Base-by-base conservation (phyloP, 768 basidiomycete genomes). In the Hydnum rufescens region DNA sequence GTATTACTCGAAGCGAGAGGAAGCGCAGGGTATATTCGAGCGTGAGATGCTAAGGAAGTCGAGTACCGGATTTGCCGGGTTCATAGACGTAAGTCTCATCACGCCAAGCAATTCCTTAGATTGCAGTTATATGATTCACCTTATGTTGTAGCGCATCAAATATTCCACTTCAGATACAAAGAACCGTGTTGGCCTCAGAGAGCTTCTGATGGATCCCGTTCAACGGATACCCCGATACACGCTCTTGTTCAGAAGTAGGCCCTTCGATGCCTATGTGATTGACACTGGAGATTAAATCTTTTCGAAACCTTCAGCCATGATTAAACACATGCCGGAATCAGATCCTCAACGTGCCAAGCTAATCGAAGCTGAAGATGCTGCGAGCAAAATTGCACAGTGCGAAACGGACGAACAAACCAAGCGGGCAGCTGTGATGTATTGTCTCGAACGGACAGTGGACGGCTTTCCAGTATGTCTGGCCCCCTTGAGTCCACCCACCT, bases 181-280 rank as follows among this genome's bases (percentile, higher is more conserved):
- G 59, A 89, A 85, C 62, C 83, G 88, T 36, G 75, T 93, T 53
- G 89, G 86, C 42, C 70, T 96, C 52, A 75, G 90, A 26, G 90
- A 93, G 63, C 74, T 95, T 48, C 72, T 96, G 22, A 93, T 93
- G 80, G 92, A 97, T 58, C 92, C 92, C 16, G 87, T 95, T 3
- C 92, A 97, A 61, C 78, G 92, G 31, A 88, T 97, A 60, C 90
- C 92, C 3, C 73, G 93, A 57, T 96, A 96, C 65, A 92, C 88
- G 1, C 70, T 97, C 25, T 72, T 97, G 58, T 87, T 93, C 65
- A 81, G 86, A 54, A 64, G 70, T 70, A 51, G 36, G 57, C 48
- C 4, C 18, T 54, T 5, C 36, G 22, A 13, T 31, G 13, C 32
- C 32, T 16, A 18, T 32, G 32, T 50, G 6, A 30, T 50, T 26